phyloP scores from a whole-genome alignment of 2,329 filamentous ascomycete species.

The Aspergillus carbonarius region DNA sequence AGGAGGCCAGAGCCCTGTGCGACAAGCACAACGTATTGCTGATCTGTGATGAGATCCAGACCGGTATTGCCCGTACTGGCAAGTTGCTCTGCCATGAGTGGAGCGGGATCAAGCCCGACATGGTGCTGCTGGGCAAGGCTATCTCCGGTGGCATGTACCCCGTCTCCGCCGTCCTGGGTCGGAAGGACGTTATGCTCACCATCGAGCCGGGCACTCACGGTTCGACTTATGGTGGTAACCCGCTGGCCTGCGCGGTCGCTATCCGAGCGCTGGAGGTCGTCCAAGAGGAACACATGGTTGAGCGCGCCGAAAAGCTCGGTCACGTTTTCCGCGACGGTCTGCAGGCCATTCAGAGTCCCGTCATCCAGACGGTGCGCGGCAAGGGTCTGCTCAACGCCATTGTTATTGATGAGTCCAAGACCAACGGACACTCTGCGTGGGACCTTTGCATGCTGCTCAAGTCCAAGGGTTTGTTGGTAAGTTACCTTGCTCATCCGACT shows the following conservation, averaged over 20 bases:
- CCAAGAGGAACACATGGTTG: constrained; percentile 84
- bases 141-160: constrained; percentile 99
- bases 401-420: constrained; percentile 86
- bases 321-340: constrained; percentile 80
- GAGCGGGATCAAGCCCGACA: constrained; percentile 91
- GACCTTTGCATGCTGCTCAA: constrained; percentile 95
- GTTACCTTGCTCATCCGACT: constrained; percentile 30
- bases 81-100: constrained; percentile 93
- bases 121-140: constrained; percentile 93
- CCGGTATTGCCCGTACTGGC: constrained; percentile 91
- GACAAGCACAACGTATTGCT: constrained; percentile 93
- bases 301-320: constrained; percentile 77
- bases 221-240: constrained; percentile 97
- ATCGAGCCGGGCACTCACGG: constrained; percentile 96
- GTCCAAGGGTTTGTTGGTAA: constrained; percentile 87
- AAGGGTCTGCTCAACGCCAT: constrained; percentile 95
- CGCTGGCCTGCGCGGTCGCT: constrained; percentile 89
- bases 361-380: constrained; percentile 80
- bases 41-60: constrained; percentile 99
- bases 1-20: constrained; percentile 77
- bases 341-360: constrained; percentile 69
- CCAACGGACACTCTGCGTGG: constrained; percentile 86
- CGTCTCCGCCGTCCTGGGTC: constrained; percentile 87
- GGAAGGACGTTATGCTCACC: constrained; percentile 90
- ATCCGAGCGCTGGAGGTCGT: constrained; percentile 94